Evolutionary conservation across 768 basidiomycete genomes (phyloP), one percentile per base, ranked within the genome.

Genomic region (Russula sp.): DNA sequence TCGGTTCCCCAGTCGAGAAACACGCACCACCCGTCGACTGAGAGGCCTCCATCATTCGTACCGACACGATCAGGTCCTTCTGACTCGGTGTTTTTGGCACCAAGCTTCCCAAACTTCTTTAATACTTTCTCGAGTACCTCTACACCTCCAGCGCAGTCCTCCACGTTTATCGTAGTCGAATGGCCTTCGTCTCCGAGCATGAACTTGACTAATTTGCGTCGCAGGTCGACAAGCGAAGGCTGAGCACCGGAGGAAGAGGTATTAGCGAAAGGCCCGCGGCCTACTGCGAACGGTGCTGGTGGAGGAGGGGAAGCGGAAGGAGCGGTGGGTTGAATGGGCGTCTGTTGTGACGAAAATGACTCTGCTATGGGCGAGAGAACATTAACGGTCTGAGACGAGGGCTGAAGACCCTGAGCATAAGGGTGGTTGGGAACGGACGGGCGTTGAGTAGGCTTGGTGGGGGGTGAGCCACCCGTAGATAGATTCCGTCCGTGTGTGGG

Each of bases 51-150:
- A 35, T 90, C 87, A 38, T 85, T 85, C 0, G 80, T 84, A 60
- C 84, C 83, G n/a, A 82, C 79, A 42, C 81, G 78, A 62, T 82
- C 83, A 53, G 77, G 68, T 51, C 76, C 75, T 54, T 80, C 78
- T 3, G 66, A 49, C 8, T 82, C 82, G 1, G 75, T 63, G 56
- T 74, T 76, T 62, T 77, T 78, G 9, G 75, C 65, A 36, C 75
- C 75, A 0, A 80, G 71, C 71, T 93, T 96, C 48, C 85, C 85
- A 66, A 96, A 90, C 73, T 99, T 99, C 71, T 84, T 90, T 64
- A 99, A 76, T 1, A 90, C 94, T 67, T 88, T 86, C 66, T 92
- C 89, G 54, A 98, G 79, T 2, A 98, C 83, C 68, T 98, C 93
- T 2, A 88, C 79, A 9, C 93, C 94, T 32, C 86, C 87, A 1